phyloP scores from a whole-genome alignment of 2,329 filamentous ascomycete genomes.

The Fusarium neocosmosporiellum region DNA sequence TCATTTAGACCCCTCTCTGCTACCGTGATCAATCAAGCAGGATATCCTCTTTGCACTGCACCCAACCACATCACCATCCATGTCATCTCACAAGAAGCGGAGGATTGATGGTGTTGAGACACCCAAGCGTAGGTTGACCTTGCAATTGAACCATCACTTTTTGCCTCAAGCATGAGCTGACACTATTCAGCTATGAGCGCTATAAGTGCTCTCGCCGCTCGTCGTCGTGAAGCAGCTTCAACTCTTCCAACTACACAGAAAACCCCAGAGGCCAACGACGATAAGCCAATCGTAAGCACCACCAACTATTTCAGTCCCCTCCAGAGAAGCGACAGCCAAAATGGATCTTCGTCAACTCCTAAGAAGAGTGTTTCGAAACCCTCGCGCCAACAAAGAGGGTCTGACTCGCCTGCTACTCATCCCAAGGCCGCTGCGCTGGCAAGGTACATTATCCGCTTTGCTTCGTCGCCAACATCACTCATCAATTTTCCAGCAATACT shows the following conservation, averaged over 20 bases:
- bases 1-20: neutral
- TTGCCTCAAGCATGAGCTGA: neutral
- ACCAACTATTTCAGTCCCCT: slow-evolving; percentile 47
- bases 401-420: slow-evolving; percentile 17
- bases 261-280: slow-evolving; percentile 23
- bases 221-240: slow-evolving; percentile 42
- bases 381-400: slow-evolving; percentile 15
- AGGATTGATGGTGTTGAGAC: slow-evolving; percentile 47
- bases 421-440: slow-evolving; percentile 13
- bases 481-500: slow-evolving; percentile 11
- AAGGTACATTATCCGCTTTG: slow-evolving; percentile 23
- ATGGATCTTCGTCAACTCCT: slow-evolving; percentile 17
- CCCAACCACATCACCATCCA: neutral
- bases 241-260: slow-evolving; percentile 16
- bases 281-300: slow-evolving; percentile 29
- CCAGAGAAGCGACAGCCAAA: slow-evolving; percentile 30
- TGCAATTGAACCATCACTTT: neutral
- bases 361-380: slow-evolving; percentile 33
- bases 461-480: neutral
- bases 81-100: slow-evolving; percentile 50
- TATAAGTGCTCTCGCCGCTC: slow-evolving; percentile 53
- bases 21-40: neutral
- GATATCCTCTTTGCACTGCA: neutral
- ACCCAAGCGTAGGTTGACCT: slow-evolving; percentile 44
- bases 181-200: slow-evolving; percentile 45